These are phyloP conservation scores for Paxillus rubicundulus DNA, from an alignment of 768 basidiomycete genomes.

Conservation along the genomic window DNA sequence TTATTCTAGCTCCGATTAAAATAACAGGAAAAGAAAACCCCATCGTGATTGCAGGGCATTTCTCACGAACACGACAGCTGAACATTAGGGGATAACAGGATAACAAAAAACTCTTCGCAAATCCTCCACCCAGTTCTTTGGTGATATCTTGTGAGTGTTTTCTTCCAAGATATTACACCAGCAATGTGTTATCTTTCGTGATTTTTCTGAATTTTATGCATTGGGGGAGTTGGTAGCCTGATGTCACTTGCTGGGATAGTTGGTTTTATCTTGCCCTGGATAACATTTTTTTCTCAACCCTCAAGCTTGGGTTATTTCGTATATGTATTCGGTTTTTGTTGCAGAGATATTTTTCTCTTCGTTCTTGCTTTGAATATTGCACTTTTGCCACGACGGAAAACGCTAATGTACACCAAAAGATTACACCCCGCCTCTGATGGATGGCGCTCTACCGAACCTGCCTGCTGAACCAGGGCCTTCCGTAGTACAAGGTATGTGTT, in stretches of 20 bases:
- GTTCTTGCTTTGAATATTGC: conserved; percentile 20
- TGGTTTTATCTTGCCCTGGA: conserved; percentile 25
- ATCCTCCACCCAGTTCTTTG: conserved; percentile 12
- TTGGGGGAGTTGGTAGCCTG: conserved; percentile 2
- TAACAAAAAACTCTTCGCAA: conserved; percentile 31
- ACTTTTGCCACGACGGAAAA: conserved; percentile 6
- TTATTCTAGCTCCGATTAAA: conserved; percentile 30
- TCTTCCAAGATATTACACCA: conserved; percentile 10
- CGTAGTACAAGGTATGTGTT: conserved; percentile 24
- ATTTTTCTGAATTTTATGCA: conserved; percentile 21
- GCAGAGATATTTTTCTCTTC: conserved; percentile 23
- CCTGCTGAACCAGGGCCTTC: conserved; percentile 26
- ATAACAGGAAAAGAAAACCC: conserved; percentile 26
- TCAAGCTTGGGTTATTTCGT: conserved; percentile 31
- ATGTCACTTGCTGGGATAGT: conserved; percentile 27
- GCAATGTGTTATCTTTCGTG: neutral
- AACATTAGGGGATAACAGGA: conserved; percentile 34
- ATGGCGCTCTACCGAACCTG: conserved; percentile 23
- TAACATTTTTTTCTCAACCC: conserved; percentile 31
- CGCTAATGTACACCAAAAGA: conserved; percentile 28
- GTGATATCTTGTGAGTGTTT: conserved; percentile 26
- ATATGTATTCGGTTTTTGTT: conserved; percentile 31
- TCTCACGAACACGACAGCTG: conserved; percentile 36
- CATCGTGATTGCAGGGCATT: conserved; percentile 27
- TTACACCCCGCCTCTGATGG: conserved; percentile 19